Conservation (phyloP, 805 yeast genomes). For the Isabelozyma gotoi region DNA sequence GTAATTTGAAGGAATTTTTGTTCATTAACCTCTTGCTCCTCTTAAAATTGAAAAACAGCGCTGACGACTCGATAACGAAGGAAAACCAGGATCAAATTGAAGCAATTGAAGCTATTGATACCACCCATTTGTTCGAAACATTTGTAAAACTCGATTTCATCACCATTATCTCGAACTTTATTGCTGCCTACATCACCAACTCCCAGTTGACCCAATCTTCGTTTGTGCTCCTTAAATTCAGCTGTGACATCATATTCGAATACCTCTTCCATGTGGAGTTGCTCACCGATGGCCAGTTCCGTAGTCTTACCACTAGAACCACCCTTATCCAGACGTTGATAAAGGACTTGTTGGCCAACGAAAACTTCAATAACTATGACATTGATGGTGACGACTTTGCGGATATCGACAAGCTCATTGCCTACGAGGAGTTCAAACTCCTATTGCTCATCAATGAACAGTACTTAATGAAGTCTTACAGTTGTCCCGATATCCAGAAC, state of each 20-base stretch:
- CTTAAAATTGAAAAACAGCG: constrained; percentile 28
- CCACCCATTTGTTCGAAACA: constrained; percentile 15
- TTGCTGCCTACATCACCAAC: constrained; percentile 22
- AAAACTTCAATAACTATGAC: constrained; percentile 34
- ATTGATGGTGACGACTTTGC: constrained; percentile 38
- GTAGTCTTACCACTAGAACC: constrained; percentile 22
- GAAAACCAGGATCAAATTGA: constrained; percentile 1
- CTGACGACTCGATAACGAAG: constrained; percentile 6
- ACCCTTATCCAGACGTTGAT: constrained; percentile 28
- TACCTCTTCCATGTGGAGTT: constrained; percentile 36
- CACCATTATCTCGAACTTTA: constrained; percentile 26
- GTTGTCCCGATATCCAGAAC: constrained; percentile 35
- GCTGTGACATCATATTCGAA: constrained; percentile 42
- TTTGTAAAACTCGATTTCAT: constrained; percentile 26
- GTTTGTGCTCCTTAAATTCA: constrained; percentile 34
- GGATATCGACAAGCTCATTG: constrained; percentile 53
- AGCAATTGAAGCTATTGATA: constrained; percentile 13
- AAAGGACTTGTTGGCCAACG: constrained; percentile 29
- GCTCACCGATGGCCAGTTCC: constrained; percentile 34
- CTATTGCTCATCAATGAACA: constrained; percentile 83
- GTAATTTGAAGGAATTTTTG: constrained; percentile 31
- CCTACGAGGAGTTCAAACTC: constrained; percentile 66
- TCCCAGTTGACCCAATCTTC: constrained; percentile 18
- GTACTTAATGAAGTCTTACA: constrained; percentile 63
- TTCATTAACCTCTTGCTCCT: constrained; percentile 33